Evolutionary conservation across 2,329 filamentous ascomycete species (phyloP).

Genomic region (Cytospora chrysosperma): DNA sequence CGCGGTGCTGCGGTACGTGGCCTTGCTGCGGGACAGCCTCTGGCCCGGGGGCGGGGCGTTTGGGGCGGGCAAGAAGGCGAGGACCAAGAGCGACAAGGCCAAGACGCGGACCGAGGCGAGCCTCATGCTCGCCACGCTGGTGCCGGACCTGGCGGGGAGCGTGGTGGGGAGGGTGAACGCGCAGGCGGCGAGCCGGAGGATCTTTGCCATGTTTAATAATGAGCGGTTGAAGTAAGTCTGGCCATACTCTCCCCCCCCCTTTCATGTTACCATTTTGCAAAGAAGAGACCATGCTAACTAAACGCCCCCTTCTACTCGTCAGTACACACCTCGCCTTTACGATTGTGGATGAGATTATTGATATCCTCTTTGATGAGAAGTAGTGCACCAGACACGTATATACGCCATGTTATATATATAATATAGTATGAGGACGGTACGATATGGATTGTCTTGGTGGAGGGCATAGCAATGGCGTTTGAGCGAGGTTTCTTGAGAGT

Average conservation of each 20-base stretch:
- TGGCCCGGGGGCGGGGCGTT: slow-evolving; percentile 66
- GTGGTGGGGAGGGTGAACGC: slow-evolving; percentile 93
- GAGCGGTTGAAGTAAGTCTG: slow-evolving; percentile 75
- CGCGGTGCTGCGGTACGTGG: slow-evolving; percentile 72
- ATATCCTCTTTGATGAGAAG: slow-evolving; percentile 58
- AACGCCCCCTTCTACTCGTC: neutral
- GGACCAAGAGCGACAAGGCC: slow-evolving; percentile 71
- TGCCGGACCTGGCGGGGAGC: slow-evolving; percentile 88
- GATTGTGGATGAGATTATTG: slow-evolving; percentile 68
- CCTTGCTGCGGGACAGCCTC: slow-evolving; percentile 70
- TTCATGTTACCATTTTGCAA: neutral
- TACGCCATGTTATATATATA: neutral
- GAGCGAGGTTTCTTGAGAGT: slow-evolving; percentile 7
- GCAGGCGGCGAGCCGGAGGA: slow-evolving; percentile 80
- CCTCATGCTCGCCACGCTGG: slow-evolving; percentile 80
- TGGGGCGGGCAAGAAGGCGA: slow-evolving; percentile 45
- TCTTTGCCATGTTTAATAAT: slow-evolving; percentile 92
- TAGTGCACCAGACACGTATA: slow-evolving; percentile 17
- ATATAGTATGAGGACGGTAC: slow-evolving; percentile 4
- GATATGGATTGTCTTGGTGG: neutral
- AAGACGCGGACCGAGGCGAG: slow-evolving; percentile 84
- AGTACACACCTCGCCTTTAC: slow-evolving; percentile 70
- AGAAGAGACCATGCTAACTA: neutral
- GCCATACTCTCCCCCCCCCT: neutral
- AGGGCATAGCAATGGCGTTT: slow-evolving; percentile 32